A percentile compares a stretch with the other conserved stretches of the same genome.
Conservation (phyloP, 202 grass and related monocot genomes). For the Schoenoplectus tabernaemontani region DNA sequence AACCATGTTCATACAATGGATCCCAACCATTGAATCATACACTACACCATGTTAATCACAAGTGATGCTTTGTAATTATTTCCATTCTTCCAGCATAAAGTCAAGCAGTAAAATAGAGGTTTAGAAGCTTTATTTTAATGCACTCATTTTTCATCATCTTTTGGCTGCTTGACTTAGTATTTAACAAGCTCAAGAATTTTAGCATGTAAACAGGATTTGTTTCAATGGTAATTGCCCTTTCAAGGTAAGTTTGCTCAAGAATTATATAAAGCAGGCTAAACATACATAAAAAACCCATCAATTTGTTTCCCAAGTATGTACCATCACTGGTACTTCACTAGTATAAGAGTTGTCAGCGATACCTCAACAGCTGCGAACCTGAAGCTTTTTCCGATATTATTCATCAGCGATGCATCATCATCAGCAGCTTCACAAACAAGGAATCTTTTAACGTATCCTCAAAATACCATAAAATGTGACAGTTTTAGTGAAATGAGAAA, state of each 20-base stretch:
- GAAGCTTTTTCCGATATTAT: slow-evolving; percentile 88
- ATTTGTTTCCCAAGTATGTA: too few relatives aligned
- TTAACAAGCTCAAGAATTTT: not conserved
- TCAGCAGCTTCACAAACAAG: slow-evolving; percentile 46
- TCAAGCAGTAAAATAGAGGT: not conserved
- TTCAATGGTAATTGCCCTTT: not conserved
- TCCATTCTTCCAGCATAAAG: not conserved
- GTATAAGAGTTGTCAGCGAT: slow-evolving; percentile 7
- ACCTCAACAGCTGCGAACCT: slow-evolving; percentile 81
- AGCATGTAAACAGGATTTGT: not conserved
- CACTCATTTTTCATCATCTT: not conserved
- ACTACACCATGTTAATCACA: too few relatives aligned
- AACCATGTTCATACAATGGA: too few relatives aligned
- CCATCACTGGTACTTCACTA: not conserved
- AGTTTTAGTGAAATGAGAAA: not conserved
- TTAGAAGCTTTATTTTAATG: not conserved
- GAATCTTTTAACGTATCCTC: not conserved
- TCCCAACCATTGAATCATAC: too few relatives aligned
- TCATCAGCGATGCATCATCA: slow-evolving; percentile 75
- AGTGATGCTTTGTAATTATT: not conserved
- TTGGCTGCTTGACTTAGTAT: not conserved
- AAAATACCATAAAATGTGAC: slow-evolving; percentile 1
- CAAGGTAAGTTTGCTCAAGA: not conserved
- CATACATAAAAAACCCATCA: not conserved
- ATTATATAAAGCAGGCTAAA: slow-evolving; percentile 13